Evolutionary conservation across 2,329 filamentous ascomycete species (phyloP), one percentile per base, ranked within the genome.

Genomic region (Cladosporium halotolerans): DNA sequence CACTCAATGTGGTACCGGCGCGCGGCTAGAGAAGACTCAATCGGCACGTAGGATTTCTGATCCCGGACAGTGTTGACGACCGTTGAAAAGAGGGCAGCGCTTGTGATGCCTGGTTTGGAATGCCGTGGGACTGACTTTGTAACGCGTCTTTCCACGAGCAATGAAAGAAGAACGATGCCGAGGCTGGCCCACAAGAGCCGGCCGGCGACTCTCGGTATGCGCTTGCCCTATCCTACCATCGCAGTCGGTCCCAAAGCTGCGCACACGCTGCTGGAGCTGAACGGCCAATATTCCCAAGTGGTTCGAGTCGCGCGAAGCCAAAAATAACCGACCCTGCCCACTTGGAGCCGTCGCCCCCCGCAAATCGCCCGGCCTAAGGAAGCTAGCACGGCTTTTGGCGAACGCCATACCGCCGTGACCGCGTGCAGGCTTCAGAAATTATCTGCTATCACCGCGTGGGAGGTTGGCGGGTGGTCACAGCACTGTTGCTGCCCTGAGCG

Each of bases 361-460:
- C 23, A 28, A 49, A 49, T 40, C 40, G 14, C 13, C 13, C 36
- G 33, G 36, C 14, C 46, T 49, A 49, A 38, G 36, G 46, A 31
- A 19, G 18, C 28, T 49, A 49, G 46, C 36, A 49, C 46, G 36
- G 19, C 11, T 31, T 41, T 49, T 49, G 46, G 46, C 46, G 46
- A 49, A 49, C 46, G 46, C 46, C 36, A 49, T 28, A 16, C 11
- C 23, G 23, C 23, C 7, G 5, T 28, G 23, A 28, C 23, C 23
- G 23, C 23, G 23, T 41, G n/a, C 9, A 14, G n/a, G 39, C 36
- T 38, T 41, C 40, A 49, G 36, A 49, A 41, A 49, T 13, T 49
- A 28, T 48, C 33, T 49, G 46, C 46, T 49, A 34, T 23, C 46
- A 41, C 19, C 36, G 28, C 28, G 41, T 23, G 14, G 46, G 10